phyloP scores from a whole-genome alignment of 495 filamentous ascomycete species.

The Trichocladium antarcticum region DNA sequence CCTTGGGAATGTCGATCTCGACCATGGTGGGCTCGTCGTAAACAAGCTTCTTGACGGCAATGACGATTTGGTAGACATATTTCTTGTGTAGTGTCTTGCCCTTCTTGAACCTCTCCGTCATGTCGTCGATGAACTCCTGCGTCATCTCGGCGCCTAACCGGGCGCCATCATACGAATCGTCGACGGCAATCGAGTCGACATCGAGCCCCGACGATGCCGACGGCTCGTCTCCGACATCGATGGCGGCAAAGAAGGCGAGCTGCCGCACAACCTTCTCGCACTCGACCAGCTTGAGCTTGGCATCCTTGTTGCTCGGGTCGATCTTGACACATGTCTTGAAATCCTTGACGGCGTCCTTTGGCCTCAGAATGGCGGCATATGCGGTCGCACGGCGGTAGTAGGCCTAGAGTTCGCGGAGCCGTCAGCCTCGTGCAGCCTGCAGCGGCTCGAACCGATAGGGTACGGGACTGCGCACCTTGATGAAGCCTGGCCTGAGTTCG shows the following conservation, averaged over 20 bases:
- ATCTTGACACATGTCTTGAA: slow-evolving; percentile 85
- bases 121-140: slow-evolving; percentile 89
- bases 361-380: slow-evolving; percentile 78
- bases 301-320: slow-evolving; percentile 77
- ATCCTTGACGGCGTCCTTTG: slow-evolving; percentile 78
- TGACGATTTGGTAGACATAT: slow-evolving; percentile 92
- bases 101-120: slow-evolving; percentile 89
- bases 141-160: slow-evolving; percentile 77
- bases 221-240: slow-evolving; percentile 83
- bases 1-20: slow-evolving; percentile 71
- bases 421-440: slow-evolving; percentile 1
- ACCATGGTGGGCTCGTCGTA: slow-evolving; percentile 95
- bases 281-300: slow-evolving; percentile 77
- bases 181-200: slow-evolving; percentile 71
- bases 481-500: slow-evolving; percentile 75
- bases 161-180: slow-evolving; percentile 75
- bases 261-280: slow-evolving; percentile 88
- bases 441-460: background rate
- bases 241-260: slow-evolving; percentile 84
- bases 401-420: slow-evolving; percentile 45
- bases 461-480: slow-evolving; percentile 50
- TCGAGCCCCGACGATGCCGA: slow-evolving; percentile 86
- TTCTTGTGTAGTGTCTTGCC: slow-evolving; percentile 92
- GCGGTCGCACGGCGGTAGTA: slow-evolving; percentile 91
- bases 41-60: slow-evolving; percentile 79